phyloP scores from a whole-genome alignment of 225 moss, liverwort and hornwort genomes.

The Neckera pumila region DNA sequence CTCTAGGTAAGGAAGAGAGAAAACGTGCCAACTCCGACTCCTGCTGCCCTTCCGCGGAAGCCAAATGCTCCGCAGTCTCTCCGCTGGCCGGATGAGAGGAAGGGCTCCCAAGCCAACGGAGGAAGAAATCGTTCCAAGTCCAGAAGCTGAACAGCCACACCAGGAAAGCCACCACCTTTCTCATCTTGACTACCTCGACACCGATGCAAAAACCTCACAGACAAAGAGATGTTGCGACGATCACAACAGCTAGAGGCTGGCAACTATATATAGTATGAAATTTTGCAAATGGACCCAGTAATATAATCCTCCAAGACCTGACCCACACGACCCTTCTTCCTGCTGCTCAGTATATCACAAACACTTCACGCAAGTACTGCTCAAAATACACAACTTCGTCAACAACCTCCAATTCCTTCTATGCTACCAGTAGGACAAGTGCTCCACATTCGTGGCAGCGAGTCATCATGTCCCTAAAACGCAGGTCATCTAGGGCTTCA shows the following conservation, averaged over 20 bases:
- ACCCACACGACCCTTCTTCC: neutral
- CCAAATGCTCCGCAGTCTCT: neutral
- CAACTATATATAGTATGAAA: neutral
- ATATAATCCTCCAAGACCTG: too few species aligned
- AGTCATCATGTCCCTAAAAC: neutral
- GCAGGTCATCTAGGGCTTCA: too few species aligned
- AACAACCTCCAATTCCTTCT: neutral
- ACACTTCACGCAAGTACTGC: neutral
- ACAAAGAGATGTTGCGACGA: neutral
- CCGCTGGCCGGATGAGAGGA: neutral
- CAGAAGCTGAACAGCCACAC: neutral
- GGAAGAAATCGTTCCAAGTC: neutral
- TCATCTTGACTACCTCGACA: neutral
- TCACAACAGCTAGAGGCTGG: neutral
- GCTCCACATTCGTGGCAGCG: neutral
- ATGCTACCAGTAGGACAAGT: neutral
- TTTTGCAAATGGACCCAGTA: neutral
- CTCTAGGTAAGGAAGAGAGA: neutral
- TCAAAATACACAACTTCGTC: neutral
- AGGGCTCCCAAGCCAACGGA: neutral
- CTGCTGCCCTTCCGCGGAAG: neutral
- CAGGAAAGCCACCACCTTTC: neutral
- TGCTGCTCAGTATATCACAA: neutral
- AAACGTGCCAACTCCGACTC: neutral
- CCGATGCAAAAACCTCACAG: neutral